Evolutionary conservation across 139 green algal species (phyloP), one percentile per base, ranked within the genome.

Genomic region (Eudorina sp.): DNA sequence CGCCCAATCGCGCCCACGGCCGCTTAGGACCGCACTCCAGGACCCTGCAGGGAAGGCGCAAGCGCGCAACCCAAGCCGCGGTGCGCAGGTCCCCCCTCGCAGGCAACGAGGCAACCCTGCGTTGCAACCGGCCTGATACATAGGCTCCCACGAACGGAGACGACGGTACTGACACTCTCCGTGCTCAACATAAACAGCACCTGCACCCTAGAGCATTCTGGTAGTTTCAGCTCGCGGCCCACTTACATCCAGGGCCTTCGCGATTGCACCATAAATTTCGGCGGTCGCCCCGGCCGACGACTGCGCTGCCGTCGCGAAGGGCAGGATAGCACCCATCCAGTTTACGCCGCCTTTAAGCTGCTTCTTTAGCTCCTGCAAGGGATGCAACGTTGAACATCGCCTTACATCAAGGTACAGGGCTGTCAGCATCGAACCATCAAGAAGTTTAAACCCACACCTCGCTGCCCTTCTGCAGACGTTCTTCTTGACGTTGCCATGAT

Each of bases 201-300:
- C n/a, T n/a, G n/a, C n/a, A n/a, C n/a, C n/a, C n/a, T n/a, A n/a
- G n/a, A n/a, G n/a, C n/a, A n/a, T n/a, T n/a, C n/a, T n/a, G n/a
- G n/a, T n/a, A n/a, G n/a, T n/a, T n/a, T n/a, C n/a, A n/a, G n/a
- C n/a, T n/a, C n/a, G n/a, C n/a, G n/a, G n/a, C n/a, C n/a, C n/a
- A 83, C 92, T 92, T 80, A 94, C 92, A 41, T 94, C 92, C 9
- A 94, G 76, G 69, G 78, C 92, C 81, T 94, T 94, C 9, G 92
- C 90, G 2, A 94, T 76, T 8, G 89, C 88, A 21, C 72, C 86
- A 46, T 93, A 93, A 38, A 94, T 90, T 70, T 94, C 91, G 53
- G 89, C 86, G 4, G 81, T 85, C 34, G 53, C 80, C 29, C 36
- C 72, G 29, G 80, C 88, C n/a, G 43, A 25, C 36, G 48, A 29